Evolutionary conservation across 2,329 filamentous ascomycete species (phyloP).

Genomic region (Rhynchosporium graminicola): DNA sequence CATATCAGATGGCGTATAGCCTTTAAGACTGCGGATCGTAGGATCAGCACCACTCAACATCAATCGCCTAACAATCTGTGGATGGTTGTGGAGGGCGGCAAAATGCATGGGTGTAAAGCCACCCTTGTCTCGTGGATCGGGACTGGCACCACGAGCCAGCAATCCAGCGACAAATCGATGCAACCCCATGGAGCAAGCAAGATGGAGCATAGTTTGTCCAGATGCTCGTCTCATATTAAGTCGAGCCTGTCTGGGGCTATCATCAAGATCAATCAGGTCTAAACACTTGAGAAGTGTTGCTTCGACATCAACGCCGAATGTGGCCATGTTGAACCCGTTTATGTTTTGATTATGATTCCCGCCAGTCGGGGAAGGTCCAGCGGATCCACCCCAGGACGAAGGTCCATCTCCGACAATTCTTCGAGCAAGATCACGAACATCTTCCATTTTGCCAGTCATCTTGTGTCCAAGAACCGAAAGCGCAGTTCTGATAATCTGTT

Average conservation of each 20-base stretch:
- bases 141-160: slow-evolving; percentile 74
- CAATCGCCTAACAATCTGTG: slow-evolving; percentile 74
- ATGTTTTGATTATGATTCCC: slow-evolving; percentile 49
- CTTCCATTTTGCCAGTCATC: slow-evolving; percentile 62
- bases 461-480: slow-evolving; percentile 65
- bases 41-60: slow-evolving; percentile 74
- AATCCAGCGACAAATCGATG: slow-evolving; percentile 75
- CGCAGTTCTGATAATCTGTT: slow-evolving; percentile 67
- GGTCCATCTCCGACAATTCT: slow-evolving; percentile 56
- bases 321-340: slow-evolving; percentile 44
- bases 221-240: slow-evolving; percentile 66
- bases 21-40: slow-evolving; percentile 66
- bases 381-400: slow-evolving; percentile 50
- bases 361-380: slow-evolving; percentile 46
- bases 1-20: slow-evolving; percentile 71
- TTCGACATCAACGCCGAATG: slow-evolving; percentile 41
- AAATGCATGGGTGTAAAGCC: slow-evolving; percentile 83
- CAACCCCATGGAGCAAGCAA: slow-evolving; percentile 74
- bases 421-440: slow-evolving; percentile 62
- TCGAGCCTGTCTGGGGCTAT: slow-evolving; percentile 66
- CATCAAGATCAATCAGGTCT: slow-evolving; percentile 78
- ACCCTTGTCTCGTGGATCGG: slow-evolving; percentile 72
- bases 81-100: slow-evolving; percentile 73
- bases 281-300: slow-evolving; percentile 65
- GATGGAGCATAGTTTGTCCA: slow-evolving; percentile 79